A percentile compares a stretch with the other conserved stretches of the same genome.
phyloP scores from a whole-genome alignment of 352 stramenopile genomes.

The Globisporangium takayamanum region DNA sequence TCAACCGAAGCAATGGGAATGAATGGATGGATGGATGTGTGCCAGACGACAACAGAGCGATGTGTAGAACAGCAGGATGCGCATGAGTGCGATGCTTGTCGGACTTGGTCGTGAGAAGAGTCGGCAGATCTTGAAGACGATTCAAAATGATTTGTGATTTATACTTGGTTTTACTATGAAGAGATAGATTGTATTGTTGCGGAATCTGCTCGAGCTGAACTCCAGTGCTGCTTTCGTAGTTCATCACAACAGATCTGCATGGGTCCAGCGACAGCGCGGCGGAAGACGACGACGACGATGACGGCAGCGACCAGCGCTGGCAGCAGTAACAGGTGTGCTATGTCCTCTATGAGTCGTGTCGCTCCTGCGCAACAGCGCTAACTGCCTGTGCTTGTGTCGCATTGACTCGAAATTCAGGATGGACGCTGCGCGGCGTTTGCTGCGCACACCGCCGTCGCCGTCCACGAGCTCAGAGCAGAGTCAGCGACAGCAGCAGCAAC shows the following conservation, averaged over 20 bases:
- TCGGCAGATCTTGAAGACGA: too few species aligned
- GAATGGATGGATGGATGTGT: too few species aligned
- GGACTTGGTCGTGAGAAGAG: too few species aligned
- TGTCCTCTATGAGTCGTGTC: too few species aligned
- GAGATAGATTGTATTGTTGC: too few species aligned
- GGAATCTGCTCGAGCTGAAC: constrained; percentile 6
- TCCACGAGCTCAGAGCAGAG: constrained; percentile 1
- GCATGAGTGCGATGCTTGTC: too few species aligned
- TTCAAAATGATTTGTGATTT: too few species aligned
- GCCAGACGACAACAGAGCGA: not conserved
- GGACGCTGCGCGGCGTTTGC: constrained; percentile 20
- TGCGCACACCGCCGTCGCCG: constrained; percentile 18
- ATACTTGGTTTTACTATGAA: too few species aligned
- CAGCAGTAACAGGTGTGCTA: not conserved
- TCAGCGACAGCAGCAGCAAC: not conserved
- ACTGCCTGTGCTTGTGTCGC: not conserved
- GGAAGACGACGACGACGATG: constrained; percentile 5
- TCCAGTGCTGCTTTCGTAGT: not conserved
- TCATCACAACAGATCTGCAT: constrained; percentile 2
- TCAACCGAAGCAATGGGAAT: too few species aligned
- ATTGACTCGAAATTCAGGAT: constrained; percentile 13
- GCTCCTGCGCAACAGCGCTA: not conserved
- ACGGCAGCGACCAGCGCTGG: not conserved
- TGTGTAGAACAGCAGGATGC: too few species aligned
- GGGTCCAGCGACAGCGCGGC: constrained; percentile 8